Conservation (phyloP, 768 basidiomycete genomes). For the Russula abietina region DNA sequence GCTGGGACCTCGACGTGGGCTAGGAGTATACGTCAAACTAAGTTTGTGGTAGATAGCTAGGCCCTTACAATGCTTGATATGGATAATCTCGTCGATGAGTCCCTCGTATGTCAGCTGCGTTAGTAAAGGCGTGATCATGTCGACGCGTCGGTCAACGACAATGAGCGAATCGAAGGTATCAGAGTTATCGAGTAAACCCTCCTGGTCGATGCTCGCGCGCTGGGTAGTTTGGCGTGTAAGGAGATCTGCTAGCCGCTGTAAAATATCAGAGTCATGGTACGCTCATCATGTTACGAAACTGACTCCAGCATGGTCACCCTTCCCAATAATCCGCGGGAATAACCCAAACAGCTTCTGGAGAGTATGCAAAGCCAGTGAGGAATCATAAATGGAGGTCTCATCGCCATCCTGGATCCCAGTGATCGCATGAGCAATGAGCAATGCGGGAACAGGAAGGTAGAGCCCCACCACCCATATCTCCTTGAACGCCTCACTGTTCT, state of each 20-base stretch:
- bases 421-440: conserved; percentile 12
- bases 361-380: conserved; percentile 77
- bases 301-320: conserved; percentile 83
- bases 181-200: conserved; percentile 41
- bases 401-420: conserved; percentile 70
- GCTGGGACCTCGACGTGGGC: conserved; percentile 78
- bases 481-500: conserved; percentile 77
- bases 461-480: conserved; percentile 87
- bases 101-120: conserved; percentile 98
- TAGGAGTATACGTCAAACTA: conserved; percentile 29
- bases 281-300: conserved; percentile 23
- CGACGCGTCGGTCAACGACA: conserved; percentile 82
- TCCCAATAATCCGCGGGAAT: conserved; percentile 89
- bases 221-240: conserved; percentile 55
- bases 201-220: conserved; percentile 34
- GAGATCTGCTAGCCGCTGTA: conserved; percentile 69
- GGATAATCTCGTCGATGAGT: conserved; percentile 86
- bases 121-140: conserved; percentile 92
- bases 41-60: background rate
- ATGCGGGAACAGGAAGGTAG: background rate
- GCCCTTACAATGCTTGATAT: conserved; percentile 78
- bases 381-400: conserved; percentile 82
- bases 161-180: conserved; percentile 80
- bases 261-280: conserved; percentile 3
- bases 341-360: conserved; percentile 80